Base-by-base conservation (phyloP, 1,284 basidiomycete species). In the Ganoderma boninense region DNA sequence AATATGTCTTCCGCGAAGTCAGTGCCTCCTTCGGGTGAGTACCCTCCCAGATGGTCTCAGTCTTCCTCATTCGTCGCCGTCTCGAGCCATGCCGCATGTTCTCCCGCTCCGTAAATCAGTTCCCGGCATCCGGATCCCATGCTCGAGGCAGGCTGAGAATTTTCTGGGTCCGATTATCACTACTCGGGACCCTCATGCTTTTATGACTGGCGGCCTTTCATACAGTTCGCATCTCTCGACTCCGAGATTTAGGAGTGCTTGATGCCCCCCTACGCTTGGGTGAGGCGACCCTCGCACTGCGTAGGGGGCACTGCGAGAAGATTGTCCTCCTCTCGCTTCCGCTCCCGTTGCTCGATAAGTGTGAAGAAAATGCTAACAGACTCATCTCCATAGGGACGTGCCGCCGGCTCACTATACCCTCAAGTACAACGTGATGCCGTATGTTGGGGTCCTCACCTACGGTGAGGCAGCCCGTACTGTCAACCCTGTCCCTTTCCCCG, bases 371-470 rank as follows among this genome's bases (percentile, higher is more conserved):
- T 43, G 62, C 64, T 74, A 69, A 73, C 68, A 56, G 38, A 46
- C 38, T 70, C 64, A 63, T 35, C 63, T 44, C 64, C 61, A 60
- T 67, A 95, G 94, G 79, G 87, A 90, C 76, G 85, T 87, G 49
- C 83, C 87, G 14, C 85, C 92, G 18, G 91, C 91, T 6, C 83
- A 89, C 69, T 97, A 95, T 79, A 84, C 88, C 0, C 86, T 97
- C 61, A 93, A 93, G 78, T 97, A 96, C 83, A 97, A 97, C 77
- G 80, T 95, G 35, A 97, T 97, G 95, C 96, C 96, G 16, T 91
- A 93, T 77, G 93, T 97, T 18, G 96, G 96, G 7, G 74, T 89
- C 49, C 85, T 97, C 60, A 91, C 88, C 4, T 93, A 91, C 68
- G 95, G 95, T 26, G 90, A 93, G 77, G 93, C 89, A 11, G 91